These are phyloP conservation scores for Huntiella omanensis DNA, from an alignment of 2,329 filamentous ascomycete genomes.

Conservation along the genomic window DNA sequence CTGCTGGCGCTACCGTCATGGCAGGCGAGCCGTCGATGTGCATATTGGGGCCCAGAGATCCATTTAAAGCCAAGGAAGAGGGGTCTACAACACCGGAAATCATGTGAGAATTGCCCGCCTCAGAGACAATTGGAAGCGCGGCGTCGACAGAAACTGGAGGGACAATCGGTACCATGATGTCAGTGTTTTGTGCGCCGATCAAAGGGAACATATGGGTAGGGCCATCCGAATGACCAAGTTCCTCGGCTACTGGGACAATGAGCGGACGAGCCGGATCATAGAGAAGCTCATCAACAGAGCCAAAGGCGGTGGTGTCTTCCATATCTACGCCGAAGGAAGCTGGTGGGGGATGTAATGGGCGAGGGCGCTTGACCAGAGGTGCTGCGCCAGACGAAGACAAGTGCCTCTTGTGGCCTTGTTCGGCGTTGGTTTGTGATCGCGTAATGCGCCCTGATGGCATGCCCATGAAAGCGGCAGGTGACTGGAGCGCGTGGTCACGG, in stretches of 20 bases:
- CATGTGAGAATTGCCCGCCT: constrained; percentile 1
- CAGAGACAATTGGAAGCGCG: constrained; percentile 14
- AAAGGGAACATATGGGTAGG: not conserved
- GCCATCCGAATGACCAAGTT: not conserved
- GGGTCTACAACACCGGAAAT: constrained; percentile 11
- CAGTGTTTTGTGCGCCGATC: not conserved
- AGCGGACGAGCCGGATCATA: constrained; percentile 10
- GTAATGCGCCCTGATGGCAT: not conserved
- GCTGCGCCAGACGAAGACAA: constrained; percentile 9
- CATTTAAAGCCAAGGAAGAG: constrained; percentile 18
- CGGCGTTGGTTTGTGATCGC: constrained; percentile 3
- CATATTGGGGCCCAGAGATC: constrained; percentile 4
- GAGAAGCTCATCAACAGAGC: constrained; percentile 9
- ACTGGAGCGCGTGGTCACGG: too few species aligned
- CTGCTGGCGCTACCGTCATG: constrained; percentile 21
- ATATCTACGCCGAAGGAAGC: constrained; percentile 5
- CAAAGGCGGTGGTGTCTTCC: constrained; percentile 7
- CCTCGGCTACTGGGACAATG: constrained; percentile 7
- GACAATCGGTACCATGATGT: too few species aligned
- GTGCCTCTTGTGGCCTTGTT: constrained; percentile 8
- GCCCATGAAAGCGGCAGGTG: too few species aligned
- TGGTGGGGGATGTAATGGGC: not conserved
- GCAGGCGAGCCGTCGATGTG: not conserved
- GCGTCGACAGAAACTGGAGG: constrained; percentile 16
- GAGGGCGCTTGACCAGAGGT: constrained; percentile 8